Evolutionary conservation across 345 rosid species (phyloP).

Genomic region (Rhodamnia rubescens): DNA sequence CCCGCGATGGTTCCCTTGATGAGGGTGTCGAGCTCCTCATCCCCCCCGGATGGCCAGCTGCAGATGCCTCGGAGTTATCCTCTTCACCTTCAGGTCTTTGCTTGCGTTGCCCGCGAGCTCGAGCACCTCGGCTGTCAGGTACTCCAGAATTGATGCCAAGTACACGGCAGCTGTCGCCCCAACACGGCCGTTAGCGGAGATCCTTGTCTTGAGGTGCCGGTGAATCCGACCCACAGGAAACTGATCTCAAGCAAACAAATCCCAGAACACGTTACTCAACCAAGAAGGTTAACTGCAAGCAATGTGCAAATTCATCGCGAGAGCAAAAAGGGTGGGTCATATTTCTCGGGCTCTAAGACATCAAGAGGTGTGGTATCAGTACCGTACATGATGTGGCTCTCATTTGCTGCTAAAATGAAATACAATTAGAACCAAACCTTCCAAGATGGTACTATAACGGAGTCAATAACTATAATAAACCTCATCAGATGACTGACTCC

Average conservation of each 20-base stretch:
- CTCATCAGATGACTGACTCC: not conserved
- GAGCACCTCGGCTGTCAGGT: constrained; percentile 69
- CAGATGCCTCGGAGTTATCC: constrained; percentile 48
- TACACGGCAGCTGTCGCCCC: constrained; percentile 81
- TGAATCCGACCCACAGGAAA: constrained; percentile 76
- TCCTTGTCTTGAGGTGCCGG: constrained; percentile 53
- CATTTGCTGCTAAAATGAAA: not conserved
- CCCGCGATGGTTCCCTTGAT: constrained; percentile 63
- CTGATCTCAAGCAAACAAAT: constrained; percentile 10
- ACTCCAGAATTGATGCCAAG: constrained; percentile 59
- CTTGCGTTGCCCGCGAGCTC: constrained; percentile 71
- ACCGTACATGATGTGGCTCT: not conserved
- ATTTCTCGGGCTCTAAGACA: not conserved
- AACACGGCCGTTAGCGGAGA: constrained; percentile 52
- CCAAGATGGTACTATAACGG: not conserved
- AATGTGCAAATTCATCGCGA: not conserved
- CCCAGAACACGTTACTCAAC: not conserved
- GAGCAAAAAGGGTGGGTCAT: not conserved
- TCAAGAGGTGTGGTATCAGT: not conserved
- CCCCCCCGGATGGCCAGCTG: constrained; percentile 48
- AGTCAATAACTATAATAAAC: not conserved
- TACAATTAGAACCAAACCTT: not conserved
- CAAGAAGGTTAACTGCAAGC: not conserved
- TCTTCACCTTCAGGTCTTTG: constrained; percentile 70
- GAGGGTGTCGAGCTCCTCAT: constrained; percentile 51